Base-by-base conservation (phyloP, 2,329 filamentous ascomycete species). In the Monosporascus sp. region DNA sequence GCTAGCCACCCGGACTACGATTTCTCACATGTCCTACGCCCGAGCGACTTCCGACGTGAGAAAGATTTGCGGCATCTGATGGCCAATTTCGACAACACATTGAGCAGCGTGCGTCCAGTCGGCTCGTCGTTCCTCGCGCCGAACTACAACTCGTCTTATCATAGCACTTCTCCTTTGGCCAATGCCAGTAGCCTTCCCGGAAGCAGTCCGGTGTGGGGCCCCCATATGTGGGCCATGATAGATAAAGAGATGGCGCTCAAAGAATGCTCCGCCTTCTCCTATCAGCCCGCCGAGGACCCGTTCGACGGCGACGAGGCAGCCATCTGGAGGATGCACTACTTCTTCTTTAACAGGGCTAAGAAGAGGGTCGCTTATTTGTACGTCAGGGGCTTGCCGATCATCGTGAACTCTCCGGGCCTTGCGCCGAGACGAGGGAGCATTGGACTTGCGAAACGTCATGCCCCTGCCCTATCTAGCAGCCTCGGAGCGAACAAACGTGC, bases 1-100 rank as follows among this genome's bases (percentile, higher is more conserved):
- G 94, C 94, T 5, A 96, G 90, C 54, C 93, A 99, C 72, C 86
- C 89, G 2, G 90, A 99, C 72, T 97, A 99, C 71, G 94, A 99
- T 71, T 99, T 99, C 73, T 96, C 91, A 2, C 88, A 96, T 66
- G 87, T 94, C 37, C 78, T 97, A 54, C 86, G 92, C 38, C 92
- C 94, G 0, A 82, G 86, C 37, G 94, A 99, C 69, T 99, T 99
- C 70, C 87, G 87, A 62, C 86, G 88, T 58, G 92, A 97, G 75
- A 81, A 87, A 55, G 89, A 86, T 62, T 71, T 96, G 58, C 85
- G 88, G 57, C 80, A 82, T 22, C 89, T 96, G 54, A 96, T 96
- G 82, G 87, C 88, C 64, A 90, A 85, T 51, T 82, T 99, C 55
- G 91, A 97, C 69, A 91, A 85, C 15, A 95, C 91, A 0, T 77